Evolutionary conservation across 2,329 filamentous ascomycete genomes (phyloP).

Genomic region (Microascus cirrosus): DNA sequence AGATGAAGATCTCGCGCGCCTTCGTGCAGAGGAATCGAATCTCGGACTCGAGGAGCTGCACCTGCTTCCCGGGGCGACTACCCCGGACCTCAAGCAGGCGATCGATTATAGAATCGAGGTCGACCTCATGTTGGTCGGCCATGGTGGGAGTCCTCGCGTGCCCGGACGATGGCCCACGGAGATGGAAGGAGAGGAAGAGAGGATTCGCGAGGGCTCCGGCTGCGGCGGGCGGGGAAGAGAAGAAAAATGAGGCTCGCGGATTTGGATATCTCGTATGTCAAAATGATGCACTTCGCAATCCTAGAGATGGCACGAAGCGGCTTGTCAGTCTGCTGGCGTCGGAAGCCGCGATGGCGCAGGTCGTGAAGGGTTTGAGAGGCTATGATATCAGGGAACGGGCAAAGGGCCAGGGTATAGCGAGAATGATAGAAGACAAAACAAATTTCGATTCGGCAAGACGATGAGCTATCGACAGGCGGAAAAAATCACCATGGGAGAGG

Average conservation of each 20-base stretch:
- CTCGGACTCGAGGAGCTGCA: slow-evolving; percentile 90
- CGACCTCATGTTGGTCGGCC: slow-evolving; percentile 73
- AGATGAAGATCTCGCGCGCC: slow-evolving; percentile 98
- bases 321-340: not conserved
- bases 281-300: slow-evolving; percentile 21
- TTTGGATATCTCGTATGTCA: slow-evolving; percentile 13
- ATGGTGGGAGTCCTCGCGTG: slow-evolving; percentile 29
- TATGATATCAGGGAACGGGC: not conserved
- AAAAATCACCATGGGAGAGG: slow-evolving; percentile 8
- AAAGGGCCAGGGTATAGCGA: not conserved
- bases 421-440: slow-evolving; percentile 1
- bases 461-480: not conserved
- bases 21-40: slow-evolving; percentile 98
- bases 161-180: slow-evolving; percentile 26
- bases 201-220: slow-evolving; percentile 2
- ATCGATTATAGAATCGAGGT: slow-evolving; percentile 99
- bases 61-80: slow-evolving; percentile 96
- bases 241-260: slow-evolving; percentile 15
- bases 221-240: slow-evolving; percentile 10
- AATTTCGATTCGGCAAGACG: not conserved
- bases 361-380: slow-evolving; percentile 1
- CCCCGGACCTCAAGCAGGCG: slow-evolving; percentile 94
- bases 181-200: slow-evolving; percentile 11
- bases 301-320: slow-evolving; percentile 6
- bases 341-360: not conserved